A percentile compares a stretch with the other conserved stretches of the same genome.
Evolutionary conservation across 164 flowering plant genomes (phyloP).

Genomic region (Vitis rotundifolia): DNA sequence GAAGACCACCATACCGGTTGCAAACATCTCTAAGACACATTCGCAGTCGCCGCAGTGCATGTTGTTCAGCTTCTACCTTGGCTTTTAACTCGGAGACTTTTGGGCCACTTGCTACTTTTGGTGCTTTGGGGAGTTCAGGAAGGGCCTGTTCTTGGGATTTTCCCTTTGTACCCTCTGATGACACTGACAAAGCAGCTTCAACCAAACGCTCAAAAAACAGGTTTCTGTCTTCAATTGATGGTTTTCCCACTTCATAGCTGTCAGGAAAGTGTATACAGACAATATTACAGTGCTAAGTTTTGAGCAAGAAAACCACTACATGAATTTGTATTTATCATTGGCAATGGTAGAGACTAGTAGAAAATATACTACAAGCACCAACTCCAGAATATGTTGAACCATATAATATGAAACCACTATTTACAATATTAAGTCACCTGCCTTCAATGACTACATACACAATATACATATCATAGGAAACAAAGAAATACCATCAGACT

Average conservation of each 20-base stretch:
- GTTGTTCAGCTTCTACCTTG: constrained; percentile 97
- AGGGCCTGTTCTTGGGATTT: constrained; percentile 41
- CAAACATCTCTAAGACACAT: constrained; percentile 99
- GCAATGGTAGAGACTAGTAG: too few relatives aligned
- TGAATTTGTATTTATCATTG: background rate
- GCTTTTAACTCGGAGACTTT: constrained; percentile 89
- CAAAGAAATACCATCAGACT: too few relatives aligned
- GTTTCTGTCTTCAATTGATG: constrained; percentile 67
- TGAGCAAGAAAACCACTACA: background rate
- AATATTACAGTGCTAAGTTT: background rate
- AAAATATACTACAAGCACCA: too few relatives aligned
- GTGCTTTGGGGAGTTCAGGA: constrained; percentile 90
- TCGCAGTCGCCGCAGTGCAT: constrained; percentile 92
- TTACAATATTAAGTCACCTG: too few relatives aligned
- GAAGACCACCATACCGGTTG: constrained; percentile 63
- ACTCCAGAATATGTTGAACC: too few relatives aligned
- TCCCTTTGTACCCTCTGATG: constrained; percentile 38
- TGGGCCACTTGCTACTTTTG: constrained; percentile 77
- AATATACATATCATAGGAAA: too few relatives aligned
- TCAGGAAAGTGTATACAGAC: background rate
- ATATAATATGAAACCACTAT: too few relatives aligned
- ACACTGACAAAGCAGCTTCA: constrained; percentile 76
- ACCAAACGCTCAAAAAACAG: constrained; percentile 74
- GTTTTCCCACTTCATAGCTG: constrained; percentile 72
- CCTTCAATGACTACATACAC: too few relatives aligned